Base-by-base conservation (phyloP, 2,329 filamentous ascomycete genomes). In the Trematosphaeria pertusa region DNA sequence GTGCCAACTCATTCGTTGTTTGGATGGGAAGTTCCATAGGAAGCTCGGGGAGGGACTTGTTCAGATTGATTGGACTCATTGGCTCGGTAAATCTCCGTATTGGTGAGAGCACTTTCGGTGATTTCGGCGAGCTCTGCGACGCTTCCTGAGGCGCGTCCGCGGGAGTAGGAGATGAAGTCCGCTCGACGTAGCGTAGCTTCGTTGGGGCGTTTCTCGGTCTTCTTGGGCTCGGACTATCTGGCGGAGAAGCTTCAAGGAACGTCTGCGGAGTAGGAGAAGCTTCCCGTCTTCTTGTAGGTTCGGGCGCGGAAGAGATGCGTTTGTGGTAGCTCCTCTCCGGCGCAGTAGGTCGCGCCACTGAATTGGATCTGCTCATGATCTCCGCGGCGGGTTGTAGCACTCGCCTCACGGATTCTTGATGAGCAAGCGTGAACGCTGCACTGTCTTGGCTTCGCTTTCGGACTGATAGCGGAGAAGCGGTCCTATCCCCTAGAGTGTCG, bases 301-400 rank as follows among this genome's bases (percentile, higher is more conserved):
- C 67, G 1, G 69, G 69, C 4, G 67, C 69, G 9, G 69, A 72
- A 8, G 61, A 59, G n/a, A 68, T 61, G 15, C 69, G 65, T 47
- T 62, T 67, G 38, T 67, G 64, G 22, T 51, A 52, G 31, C 32
- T 61, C 10, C 26, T 46, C 2, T 52, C 51, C 1, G 54, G 42
- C 4, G 48, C 15, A 40, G 55, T 38, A 7, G 52, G 36, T 12
- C 59, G 55, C 21, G 54, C 43, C 5, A 59, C 43, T 12, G 59
- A 65, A 42, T 58, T 69, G 2, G 64, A 61, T 18, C 62, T 56
- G 42, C 63, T 70, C 39, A 68, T 48, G 11, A 69, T 67, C 22
- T 70, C 65, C 3, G 65, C 62, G 8, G 67, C 65, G 19, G 69
- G 67, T 38, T 71, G 67, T 24, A 71, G 47, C n/a, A 69, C 58